Base-by-base conservation (phyloP, 306 rosid genomes). In the Albizia julibrissin region DNA sequence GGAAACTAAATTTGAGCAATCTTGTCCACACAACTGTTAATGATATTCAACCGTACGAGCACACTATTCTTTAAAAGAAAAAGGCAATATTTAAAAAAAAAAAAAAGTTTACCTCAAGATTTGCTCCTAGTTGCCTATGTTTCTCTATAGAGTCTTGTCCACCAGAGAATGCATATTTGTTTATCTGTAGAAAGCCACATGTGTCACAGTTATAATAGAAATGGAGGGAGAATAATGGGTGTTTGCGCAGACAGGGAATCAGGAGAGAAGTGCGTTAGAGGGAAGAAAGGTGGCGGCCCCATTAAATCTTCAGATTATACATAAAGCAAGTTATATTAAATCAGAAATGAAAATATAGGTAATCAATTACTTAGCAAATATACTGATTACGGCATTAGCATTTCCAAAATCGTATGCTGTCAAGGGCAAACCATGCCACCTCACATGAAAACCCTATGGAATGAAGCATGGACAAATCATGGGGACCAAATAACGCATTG, bases 61-160 rank as follows among this genome's bases (percentile, higher is more conserved):
- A 73, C 43, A 50, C 37, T 78, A 62, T 66, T 76, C 68, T 54
- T 64, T 59, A 76, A n/a, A 83, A 21, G 52, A 42, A 42, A 70
- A 59, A 59, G 34, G 67, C 34, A 59, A 59, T 10, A 59, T 8
- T n/a, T n/a, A n/a, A n/a, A n/a, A n/a, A n/a, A 0, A 16, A 4
- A 4, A 61, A 59, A 78, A 74, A 15, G 44, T 22, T 72, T 85
- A 92, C 99, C 95, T 95, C 97, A 1, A 95, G 94, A 90, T 93
- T 90, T 77, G 97, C 97, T 52, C 99, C 99, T 50, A 82, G 87
- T 84, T 89, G 87, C 79, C 96, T 89, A 83, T 95, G 99, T 86
- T 93, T 90, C 86, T 92, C 98, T 29, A 91, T 46, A 18, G 98
- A 89, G 90, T 95, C 99, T 88, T 92, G 98, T 67, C 99, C 99